Evolutionary conservation across 768 basidiomycete genomes (phyloP).

Genomic region (Pulveroboletus sp.): DNA sequence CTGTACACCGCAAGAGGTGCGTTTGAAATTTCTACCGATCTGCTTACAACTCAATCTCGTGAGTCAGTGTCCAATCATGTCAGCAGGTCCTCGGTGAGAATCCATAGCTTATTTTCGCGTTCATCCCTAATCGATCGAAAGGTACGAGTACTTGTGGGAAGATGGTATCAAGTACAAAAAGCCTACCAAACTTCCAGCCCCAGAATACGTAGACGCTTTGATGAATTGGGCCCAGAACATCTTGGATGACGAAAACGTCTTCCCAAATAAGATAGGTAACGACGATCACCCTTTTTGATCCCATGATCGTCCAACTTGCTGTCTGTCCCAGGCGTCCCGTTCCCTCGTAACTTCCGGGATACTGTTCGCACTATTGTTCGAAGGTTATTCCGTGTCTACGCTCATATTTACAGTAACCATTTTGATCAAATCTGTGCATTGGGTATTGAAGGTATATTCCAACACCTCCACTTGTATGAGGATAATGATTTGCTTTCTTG

Average conservation of each 20-base stretch:
- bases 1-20: constrained; percentile 89
- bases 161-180: constrained; percentile 84
- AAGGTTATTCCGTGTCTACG: constrained; percentile 94
- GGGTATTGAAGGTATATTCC: constrained; percentile 85
- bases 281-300: background rate
- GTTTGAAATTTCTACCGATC: constrained; percentile 17
- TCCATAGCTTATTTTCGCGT: background rate
- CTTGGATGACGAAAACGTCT: constrained; percentile 88
- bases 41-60: constrained; percentile 8
- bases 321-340: constrained; percentile 69
- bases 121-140: constrained; percentile 30
- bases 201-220: constrained; percentile 94
- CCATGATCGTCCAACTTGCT: constrained; percentile 6
- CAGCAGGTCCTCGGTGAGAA: constrained; percentile 84
- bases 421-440: constrained; percentile 98
- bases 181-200: constrained; percentile 91
- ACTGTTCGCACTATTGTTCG: constrained; percentile 91
- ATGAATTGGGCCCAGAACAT: constrained; percentile 98
- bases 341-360: constrained; percentile 85
- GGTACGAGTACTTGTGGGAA: constrained; percentile 95
- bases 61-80: constrained; percentile 89
- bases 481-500: background rate
- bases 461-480: background rate
- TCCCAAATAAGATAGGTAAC: constrained; percentile 93
- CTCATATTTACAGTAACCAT: constrained; percentile 98